These are phyloP conservation scores for Austroboletus eburneus DNA, from an alignment of 768 basidiomycete genomes.

Conservation along the genomic window DNA sequence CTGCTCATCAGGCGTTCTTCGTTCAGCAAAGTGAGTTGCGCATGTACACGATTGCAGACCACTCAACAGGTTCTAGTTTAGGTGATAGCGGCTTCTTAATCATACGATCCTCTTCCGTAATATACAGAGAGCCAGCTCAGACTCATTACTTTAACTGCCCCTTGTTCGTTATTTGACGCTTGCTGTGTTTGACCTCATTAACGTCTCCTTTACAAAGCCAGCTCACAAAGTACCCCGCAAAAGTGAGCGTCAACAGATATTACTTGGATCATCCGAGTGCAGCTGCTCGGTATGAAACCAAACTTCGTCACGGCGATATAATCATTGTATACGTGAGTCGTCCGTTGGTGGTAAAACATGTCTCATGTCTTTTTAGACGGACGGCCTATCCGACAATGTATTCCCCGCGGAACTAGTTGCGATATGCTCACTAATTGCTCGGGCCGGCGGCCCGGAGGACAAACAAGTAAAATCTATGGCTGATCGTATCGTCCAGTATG, in stretches of 20 bases:
- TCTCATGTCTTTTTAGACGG: constrained; percentile 38
- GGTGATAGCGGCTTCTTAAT: constrained; percentile 79
- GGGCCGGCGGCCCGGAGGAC: constrained; percentile 53
- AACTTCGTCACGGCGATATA: constrained; percentile 50
- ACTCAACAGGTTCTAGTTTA: constrained; percentile 40
- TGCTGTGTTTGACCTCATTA: not conserved
- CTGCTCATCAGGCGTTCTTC: constrained; percentile 66
- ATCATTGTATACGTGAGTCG: constrained; percentile 45
- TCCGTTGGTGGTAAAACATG: not conserved
- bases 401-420: constrained; percentile 67
- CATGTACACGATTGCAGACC: not conserved
- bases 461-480: constrained; percentile 67
- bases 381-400: constrained; percentile 52
- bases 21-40: constrained; percentile 66
- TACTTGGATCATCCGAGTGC: constrained; percentile 37
- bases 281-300: constrained; percentile 43
- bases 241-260: constrained; percentile 4
- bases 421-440: constrained; percentile 64
- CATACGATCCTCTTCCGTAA: constrained; percentile 61
- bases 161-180: constrained; percentile 17
- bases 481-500: constrained; percentile 66
- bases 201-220: constrained; percentile 21
- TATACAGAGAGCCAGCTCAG: constrained; percentile 40
- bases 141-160: constrained; percentile 35
- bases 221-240: constrained; percentile 34